A percentile compares a stretch with the other conserved stretches of the same genome.
Evolutionary conservation across 208 protist genomes (phyloP).

Genomic region (Porcisia deanei): DNA sequence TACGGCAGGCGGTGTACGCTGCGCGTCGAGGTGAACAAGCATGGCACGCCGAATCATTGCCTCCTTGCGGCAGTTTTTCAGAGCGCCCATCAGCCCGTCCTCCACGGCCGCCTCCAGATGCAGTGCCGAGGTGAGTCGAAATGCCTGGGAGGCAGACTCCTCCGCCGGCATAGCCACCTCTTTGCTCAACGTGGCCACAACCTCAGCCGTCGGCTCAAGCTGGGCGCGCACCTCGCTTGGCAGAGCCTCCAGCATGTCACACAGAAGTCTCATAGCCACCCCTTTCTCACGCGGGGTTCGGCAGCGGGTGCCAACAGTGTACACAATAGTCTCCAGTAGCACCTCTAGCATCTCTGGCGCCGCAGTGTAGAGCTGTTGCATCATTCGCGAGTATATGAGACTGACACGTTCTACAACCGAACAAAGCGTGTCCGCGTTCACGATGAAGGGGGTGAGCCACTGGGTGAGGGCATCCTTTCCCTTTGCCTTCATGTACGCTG

Average conservation of each 20-base stretch:
- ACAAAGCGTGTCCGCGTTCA: slow-evolving; percentile 65
- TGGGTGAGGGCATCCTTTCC: slow-evolving; percentile 68
- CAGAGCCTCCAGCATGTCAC: slow-evolving; percentile 47
- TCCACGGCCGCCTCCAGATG: slow-evolving; percentile 46
- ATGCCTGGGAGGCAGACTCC: slow-evolving; percentile 58
- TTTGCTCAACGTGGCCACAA: slow-evolving; percentile 52
- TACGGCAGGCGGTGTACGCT: slow-evolving; percentile 37
- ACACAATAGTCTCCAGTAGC: slow-evolving; percentile 47
- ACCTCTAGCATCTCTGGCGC: slow-evolving; percentile 24
- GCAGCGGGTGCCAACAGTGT: slow-evolving; percentile 62
- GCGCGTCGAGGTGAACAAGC: slow-evolving; percentile 53
- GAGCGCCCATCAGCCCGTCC: slow-evolving; percentile 49
- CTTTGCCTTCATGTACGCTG: slow-evolving; percentile 35
- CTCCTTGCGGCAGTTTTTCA: slow-evolving; percentile 64
- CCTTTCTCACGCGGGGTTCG: slow-evolving; percentile 75
- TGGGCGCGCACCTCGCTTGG: slow-evolving; percentile 11
- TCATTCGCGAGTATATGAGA: slow-evolving; percentile 46
- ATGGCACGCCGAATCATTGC: slow-evolving; percentile 62
- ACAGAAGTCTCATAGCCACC: slow-evolving; percentile 57
- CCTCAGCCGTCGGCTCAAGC: slow-evolving; percentile 17
- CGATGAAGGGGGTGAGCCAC: slow-evolving; percentile 73
- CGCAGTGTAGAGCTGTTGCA: slow-evolving; percentile 35
- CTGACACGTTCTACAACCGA: slow-evolving; percentile 44
- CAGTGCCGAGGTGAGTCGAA: slow-evolving; percentile 54
- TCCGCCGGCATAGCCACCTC: slow-evolving; percentile 67